phyloP scores from a whole-genome alignment of 2,329 filamentous ascomycete genomes.

The Phyllosticta paracitricarpa region DNA sequence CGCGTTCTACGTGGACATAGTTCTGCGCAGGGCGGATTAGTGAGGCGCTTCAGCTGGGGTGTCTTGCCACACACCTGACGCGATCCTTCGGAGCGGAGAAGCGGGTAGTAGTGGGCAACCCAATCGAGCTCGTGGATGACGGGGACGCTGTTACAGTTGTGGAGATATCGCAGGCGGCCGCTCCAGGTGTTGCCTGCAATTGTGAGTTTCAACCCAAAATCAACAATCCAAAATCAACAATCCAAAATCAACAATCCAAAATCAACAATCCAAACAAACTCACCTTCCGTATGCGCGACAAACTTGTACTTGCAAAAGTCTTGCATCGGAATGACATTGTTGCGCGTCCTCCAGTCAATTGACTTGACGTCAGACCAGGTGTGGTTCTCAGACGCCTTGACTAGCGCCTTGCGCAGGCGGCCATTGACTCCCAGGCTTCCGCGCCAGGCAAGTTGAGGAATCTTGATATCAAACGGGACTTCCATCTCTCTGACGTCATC shows the following conservation, averaged over 20 bases:
- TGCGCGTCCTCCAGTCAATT: constrained; percentile 17
- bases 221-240: neutral
- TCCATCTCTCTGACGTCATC: constrained; percentile 8
- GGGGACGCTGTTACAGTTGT: constrained; percentile 33
- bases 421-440: constrained; percentile 22
- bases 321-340: constrained; percentile 14
- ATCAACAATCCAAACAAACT: neutral
- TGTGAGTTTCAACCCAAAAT: neutral
- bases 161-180: constrained; percentile 25
- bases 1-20: constrained; percentile 37
- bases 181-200: constrained; percentile 21
- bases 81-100: constrained; percentile 34
- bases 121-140: constrained; percentile 40
- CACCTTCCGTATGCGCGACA: constrained; percentile 15
- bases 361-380: constrained; percentile 21
- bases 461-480: constrained; percentile 17
- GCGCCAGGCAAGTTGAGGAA: constrained; percentile 21
- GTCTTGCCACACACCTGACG: neutral
- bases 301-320: constrained; percentile 18
- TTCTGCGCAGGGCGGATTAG: constrained; percentile 32
- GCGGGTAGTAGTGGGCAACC: constrained; percentile 39
- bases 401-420: constrained; percentile 15
- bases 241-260: no score
- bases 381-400: constrained; percentile 16
- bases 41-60: neutral